These are phyloP conservation scores for Neurospora sp. DNA, from an alignment of 495 filamentous ascomycete species.

Conservation along the genomic window DNA sequence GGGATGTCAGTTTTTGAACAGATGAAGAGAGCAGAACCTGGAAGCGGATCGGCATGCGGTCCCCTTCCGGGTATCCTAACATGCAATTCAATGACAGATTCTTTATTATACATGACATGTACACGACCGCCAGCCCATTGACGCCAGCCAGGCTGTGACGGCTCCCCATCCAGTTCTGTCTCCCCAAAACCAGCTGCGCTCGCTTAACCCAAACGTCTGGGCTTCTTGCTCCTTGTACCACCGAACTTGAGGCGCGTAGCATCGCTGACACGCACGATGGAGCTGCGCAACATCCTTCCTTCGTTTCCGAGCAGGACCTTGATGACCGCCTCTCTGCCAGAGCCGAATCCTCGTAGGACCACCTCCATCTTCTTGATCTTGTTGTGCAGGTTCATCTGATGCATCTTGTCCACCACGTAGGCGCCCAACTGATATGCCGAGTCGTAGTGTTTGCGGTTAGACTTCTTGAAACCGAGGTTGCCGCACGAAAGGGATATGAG, in stretches of 20 bases:
- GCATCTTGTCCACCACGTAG: constrained; percentile 66
- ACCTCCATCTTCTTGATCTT: constrained; percentile 63
- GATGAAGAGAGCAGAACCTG: not conserved
- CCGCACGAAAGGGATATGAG: constrained; percentile 69
- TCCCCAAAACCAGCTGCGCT: not conserved
- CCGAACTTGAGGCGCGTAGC: constrained; percentile 87
- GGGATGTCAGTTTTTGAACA: not conserved
- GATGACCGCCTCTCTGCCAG: constrained; percentile 74
- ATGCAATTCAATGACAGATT: not conserved
- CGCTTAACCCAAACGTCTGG: constrained; percentile 67
- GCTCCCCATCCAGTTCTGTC: not conserved
- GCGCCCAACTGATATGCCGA: constrained; percentile 83
- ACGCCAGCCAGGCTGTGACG: not conserved
- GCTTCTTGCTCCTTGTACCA: constrained; percentile 73
- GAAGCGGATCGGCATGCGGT: not conserved
- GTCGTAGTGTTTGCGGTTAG: constrained; percentile 69
- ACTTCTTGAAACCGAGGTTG: constrained; percentile 79
- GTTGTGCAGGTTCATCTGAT: constrained; percentile 55
- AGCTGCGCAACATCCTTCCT: constrained; percentile 57
- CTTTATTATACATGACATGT: constrained; percentile 17
- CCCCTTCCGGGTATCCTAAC: not conserved
- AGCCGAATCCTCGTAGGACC: constrained; percentile 70
- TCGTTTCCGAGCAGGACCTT: constrained; percentile 84
- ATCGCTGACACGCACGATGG: constrained; percentile 70
- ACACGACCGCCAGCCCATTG: constrained; percentile 3